phyloP scores from a whole-genome alignment of 192 early-diverging fungal genomes.

The Coemansia pectinata region DNA sequence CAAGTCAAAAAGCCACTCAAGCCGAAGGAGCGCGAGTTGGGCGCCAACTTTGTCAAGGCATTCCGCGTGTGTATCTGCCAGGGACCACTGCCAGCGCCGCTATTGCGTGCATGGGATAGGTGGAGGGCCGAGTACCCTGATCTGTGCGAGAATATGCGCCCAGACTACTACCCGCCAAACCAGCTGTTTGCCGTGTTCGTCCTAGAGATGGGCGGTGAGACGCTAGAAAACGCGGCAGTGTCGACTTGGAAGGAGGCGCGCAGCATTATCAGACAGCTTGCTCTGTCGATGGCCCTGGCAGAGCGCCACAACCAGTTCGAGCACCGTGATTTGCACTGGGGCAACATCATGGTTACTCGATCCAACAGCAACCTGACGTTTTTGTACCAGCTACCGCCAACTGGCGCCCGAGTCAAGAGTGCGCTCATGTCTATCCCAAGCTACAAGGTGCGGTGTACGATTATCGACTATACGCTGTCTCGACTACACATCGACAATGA shows the following conservation, averaged over 20 bases:
- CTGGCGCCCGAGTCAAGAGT: constrained; percentile 33
- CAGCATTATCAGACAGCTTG: constrained; percentile 68
- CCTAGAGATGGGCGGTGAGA: constrained; percentile 72
- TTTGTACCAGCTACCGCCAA: constrained; percentile 50
- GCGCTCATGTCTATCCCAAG: constrained; percentile 59
- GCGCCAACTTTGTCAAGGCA: constrained; percentile 54
- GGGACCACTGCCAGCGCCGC: constrained; percentile 64
- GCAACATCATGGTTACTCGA: constrained; percentile 65
- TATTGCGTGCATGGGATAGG: constrained; percentile 73
- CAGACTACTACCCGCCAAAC: constrained; percentile 64
- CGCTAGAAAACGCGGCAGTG: constrained; percentile 58
- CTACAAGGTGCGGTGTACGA: constrained; percentile 61
- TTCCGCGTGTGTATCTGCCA: constrained; percentile 66
- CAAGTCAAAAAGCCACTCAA: constrained; percentile 44
- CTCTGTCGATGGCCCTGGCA: constrained; percentile 59
- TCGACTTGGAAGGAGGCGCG: constrained; percentile 67
- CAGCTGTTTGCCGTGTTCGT: constrained; percentile 78
- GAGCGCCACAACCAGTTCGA: constrained; percentile 61
- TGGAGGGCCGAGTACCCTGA: constrained; percentile 59
- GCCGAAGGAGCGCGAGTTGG: constrained; percentile 44
- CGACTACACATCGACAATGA: constrained; percentile 59
- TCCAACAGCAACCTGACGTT: constrained; percentile 51
- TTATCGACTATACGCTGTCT: constrained; percentile 76
- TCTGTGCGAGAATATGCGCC: constrained; percentile 72
- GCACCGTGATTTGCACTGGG: constrained; percentile 77